A percentile compares a stretch with the other conserved stretches of the same genome.
Conservation (phyloP, 2,329 filamentous ascomycete species). For the Teratosphaeria nubilosa region DNA sequence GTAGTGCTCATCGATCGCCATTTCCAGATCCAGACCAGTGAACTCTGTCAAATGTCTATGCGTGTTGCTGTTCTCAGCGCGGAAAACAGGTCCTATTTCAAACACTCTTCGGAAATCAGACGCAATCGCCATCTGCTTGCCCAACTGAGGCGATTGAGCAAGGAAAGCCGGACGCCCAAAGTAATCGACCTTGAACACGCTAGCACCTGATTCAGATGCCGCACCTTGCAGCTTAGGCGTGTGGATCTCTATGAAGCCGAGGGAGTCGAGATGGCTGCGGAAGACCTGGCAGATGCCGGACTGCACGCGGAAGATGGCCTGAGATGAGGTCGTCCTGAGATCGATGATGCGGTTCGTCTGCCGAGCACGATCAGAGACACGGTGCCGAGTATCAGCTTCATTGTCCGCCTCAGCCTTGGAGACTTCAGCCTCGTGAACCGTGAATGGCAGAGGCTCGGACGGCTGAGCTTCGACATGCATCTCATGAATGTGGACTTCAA, state of each 20-base stretch:
- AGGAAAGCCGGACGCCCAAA: conserved; percentile 80
- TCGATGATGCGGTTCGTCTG: conserved; percentile 72
- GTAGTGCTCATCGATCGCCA: conserved; percentile 82
- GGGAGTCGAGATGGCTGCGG: conserved; percentile 60
- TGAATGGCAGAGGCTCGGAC: conserved; percentile 56
- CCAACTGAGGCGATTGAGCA: conserved; percentile 82
- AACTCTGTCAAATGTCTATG: conserved; percentile 92
- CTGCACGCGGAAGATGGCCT: conserved; percentile 80
- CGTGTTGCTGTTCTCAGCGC: conserved; percentile 91
- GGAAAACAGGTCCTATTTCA: conserved; percentile 82
- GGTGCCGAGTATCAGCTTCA: conserved; percentile 47
- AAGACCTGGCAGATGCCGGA: conserved; percentile 72
- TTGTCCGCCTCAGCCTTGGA: conserved; percentile 46
- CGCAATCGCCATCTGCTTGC: conserved; percentile 87
- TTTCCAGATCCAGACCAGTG: conserved; percentile 84
- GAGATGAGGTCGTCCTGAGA: conserved; percentile 73
- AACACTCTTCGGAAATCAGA: conserved; percentile 84
- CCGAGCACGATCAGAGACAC: conserved; percentile 63
- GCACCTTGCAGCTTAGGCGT: conserved; percentile 85
- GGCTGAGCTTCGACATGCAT: conserved; percentile 53
- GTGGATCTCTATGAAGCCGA: conserved; percentile 85
- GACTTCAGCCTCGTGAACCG: conserved; percentile 60
- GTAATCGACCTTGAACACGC: conserved; percentile 86
- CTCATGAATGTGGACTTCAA: conserved; percentile 63
- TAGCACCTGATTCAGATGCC: conserved; percentile 82